These are phyloP conservation scores for Saturnispora serradocipensis DNA, from an alignment of 805 yeast genomes.

Conservation along the genomic window DNA sequence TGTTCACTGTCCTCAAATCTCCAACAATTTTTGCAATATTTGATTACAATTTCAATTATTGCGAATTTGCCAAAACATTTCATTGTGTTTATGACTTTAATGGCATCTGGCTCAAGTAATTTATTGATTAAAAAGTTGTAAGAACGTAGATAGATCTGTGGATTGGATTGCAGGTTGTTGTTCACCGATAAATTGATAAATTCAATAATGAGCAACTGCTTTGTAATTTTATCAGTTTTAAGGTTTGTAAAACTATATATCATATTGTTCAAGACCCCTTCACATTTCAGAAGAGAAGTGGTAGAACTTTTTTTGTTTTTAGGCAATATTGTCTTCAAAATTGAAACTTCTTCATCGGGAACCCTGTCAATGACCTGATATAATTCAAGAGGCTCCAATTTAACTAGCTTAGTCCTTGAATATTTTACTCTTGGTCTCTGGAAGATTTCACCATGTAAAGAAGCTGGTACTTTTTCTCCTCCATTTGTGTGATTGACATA, in stretches of 20 bases:
- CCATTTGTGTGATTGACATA: neutral
- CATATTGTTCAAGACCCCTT: slow-evolving; percentile 16
- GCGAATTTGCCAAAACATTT: slow-evolving; percentile 19
- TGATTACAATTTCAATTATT: slow-evolving; percentile 33
- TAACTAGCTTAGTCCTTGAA: slow-evolving; percentile 13
- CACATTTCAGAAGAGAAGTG: slow-evolving; percentile 12
- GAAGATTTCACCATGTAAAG: neutral
- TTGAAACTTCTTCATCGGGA: slow-evolving; percentile 15
- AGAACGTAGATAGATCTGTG: slow-evolving; percentile 29
- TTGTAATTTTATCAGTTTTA: slow-evolving; percentile 20
- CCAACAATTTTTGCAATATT: slow-evolving; percentile 41
- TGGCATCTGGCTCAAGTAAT: slow-evolving; percentile 31
- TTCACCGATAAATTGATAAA: slow-evolving; percentile 30
- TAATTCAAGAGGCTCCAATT: slow-evolving; percentile 14
- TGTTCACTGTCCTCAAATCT: slow-evolving; percentile 19
- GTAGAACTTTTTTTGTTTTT: slow-evolving; percentile 5
- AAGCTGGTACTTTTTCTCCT: neutral
- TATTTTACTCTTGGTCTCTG: slow-evolving; percentile 5
- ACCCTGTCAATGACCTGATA: slow-evolving; percentile 11
- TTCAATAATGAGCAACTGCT: slow-evolving; percentile 23
- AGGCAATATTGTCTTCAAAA: slow-evolving; percentile 18
- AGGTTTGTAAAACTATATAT: slow-evolving; percentile 15
- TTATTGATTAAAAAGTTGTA: slow-evolving; percentile 33
- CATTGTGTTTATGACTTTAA: slow-evolving; percentile 22
- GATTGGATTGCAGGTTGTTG: slow-evolving; percentile 25